Evolutionary conservation across 2,329 filamentous ascomycete genomes (phyloP).

Genomic region (Aspergillus nomiae): DNA sequence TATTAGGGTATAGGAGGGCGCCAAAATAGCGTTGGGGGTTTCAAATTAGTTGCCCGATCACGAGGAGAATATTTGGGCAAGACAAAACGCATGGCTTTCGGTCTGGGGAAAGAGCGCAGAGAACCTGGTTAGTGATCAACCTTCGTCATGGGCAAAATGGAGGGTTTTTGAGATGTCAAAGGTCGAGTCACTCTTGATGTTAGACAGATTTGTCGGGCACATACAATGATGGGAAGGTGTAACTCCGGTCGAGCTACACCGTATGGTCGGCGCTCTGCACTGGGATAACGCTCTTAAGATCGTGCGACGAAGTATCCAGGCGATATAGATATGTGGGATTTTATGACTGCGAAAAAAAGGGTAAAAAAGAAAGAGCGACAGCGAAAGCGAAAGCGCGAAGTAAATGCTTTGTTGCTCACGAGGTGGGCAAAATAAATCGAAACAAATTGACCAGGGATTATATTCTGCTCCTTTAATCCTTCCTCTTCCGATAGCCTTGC

Average conservation of each 20-base stretch:
- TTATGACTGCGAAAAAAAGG: neutral
- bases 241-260: conserved; percentile 25
- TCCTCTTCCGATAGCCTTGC: neutral
- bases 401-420: neutral
- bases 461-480: neutral
- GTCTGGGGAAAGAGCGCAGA: conserved; percentile 10
- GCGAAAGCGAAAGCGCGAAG: neutral
- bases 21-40: conserved; percentile 23
- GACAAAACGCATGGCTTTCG: conserved; percentile 29
- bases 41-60: conserved; percentile 23
- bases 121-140: conserved; percentile 1
- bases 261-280: conserved; percentile 13
- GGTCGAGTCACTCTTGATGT: conserved; percentile 2
- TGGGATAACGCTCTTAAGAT: conserved; percentile 6
- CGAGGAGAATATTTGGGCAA: conserved; percentile 18
- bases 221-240: conserved; percentile 14
- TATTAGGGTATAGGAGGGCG: conserved; percentile 25
- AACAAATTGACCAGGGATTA: neutral
- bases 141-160: neutral
- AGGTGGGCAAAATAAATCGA: neutral
- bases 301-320: neutral
- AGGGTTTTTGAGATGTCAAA: neutral
- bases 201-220: conserved; percentile 8
- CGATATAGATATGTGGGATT: neutral
- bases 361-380: neutral